Percentiles rank a stretch among this genome's conserved stretches.
Conservation (phyloP, 306 rosid species). For the Sicyos edulis region DNA sequence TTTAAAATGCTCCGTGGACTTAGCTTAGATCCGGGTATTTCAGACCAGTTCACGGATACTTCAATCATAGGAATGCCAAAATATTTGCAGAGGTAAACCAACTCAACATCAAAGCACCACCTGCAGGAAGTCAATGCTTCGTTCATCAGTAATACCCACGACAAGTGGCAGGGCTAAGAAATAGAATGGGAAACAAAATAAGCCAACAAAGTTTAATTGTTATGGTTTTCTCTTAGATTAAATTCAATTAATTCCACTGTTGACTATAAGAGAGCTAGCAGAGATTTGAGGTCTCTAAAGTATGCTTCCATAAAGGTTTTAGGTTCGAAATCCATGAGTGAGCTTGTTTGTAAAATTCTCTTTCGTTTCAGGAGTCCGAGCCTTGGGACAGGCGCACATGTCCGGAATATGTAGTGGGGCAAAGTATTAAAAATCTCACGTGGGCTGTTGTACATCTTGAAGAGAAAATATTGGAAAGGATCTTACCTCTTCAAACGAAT, state of each 20-base stretch:
- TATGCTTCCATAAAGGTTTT: no score
- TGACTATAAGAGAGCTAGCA: no score
- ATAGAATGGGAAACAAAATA: conserved; percentile 2
- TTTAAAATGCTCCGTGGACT: conserved; percentile 77
- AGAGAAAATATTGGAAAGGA: no score
- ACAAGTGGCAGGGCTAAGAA: background rate
- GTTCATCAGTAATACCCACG: background rate
- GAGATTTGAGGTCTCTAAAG: no score
- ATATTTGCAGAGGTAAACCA: conserved; percentile 69
- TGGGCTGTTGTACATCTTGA: no score
- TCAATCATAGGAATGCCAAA: conserved; percentile 67
- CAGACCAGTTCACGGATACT: conserved; percentile 90
- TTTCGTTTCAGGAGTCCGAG: no score
- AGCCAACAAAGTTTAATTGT: background rate
- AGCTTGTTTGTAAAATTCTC: no score
- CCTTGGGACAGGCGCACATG: no score
- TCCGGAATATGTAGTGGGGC: no score
- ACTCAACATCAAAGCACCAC: conserved; percentile 97
- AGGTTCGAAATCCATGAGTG: no score
- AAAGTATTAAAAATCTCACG: no score
- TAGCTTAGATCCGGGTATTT: conserved; percentile 98
- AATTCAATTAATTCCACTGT: no score
- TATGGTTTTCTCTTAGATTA: background rate
- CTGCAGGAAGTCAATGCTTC: conserved; percentile 34
- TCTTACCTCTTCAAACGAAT: conserved; percentile 70